phyloP scores from a whole-genome alignment of 1,139 yeast species.

The Geotrichum europaeum region DNA sequence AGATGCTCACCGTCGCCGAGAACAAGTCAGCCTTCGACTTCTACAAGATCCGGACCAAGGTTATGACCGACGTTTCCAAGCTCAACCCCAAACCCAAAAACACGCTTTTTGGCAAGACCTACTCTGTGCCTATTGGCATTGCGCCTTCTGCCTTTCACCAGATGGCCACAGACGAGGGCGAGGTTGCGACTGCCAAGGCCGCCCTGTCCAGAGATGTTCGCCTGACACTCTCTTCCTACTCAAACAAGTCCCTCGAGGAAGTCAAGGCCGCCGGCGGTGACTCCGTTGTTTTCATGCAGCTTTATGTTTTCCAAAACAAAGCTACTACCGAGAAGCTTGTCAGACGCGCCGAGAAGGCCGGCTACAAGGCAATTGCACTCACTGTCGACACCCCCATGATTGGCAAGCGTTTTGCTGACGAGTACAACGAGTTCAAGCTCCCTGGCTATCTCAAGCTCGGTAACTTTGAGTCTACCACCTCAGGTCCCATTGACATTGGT shows the following conservation, averaged over 20 bases:
- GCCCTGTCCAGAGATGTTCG: constrained; percentile 32
- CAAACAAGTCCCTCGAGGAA: constrained; percentile 30
- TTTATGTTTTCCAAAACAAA: constrained; percentile 43
- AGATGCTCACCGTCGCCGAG: constrained; percentile 33
- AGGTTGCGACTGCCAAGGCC: constrained; percentile 39
- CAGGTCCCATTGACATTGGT: constrained; percentile 31
- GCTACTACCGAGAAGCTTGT: constrained; percentile 44
- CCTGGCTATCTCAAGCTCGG: constrained; percentile 33
- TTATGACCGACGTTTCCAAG: constrained; percentile 40
- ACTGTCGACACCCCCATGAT: constrained; percentile 66
- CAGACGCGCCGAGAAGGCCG: constrained; percentile 46
- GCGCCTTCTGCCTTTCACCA: constrained; percentile 64
- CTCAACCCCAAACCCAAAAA: constrained; percentile 34
- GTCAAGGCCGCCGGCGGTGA: constrained; percentile 33
- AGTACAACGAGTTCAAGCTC: constrained; percentile 42
- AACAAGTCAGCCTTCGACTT: constrained; percentile 31
- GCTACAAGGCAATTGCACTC: constrained; percentile 53
- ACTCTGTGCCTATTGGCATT: constrained; percentile 52
- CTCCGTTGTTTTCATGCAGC: constrained; percentile 36
- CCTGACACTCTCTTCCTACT: constrained; percentile 35
- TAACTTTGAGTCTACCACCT: constrained; percentile 26
- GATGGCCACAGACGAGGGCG: constrained; percentile 62
- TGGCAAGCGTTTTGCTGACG: constrained; percentile 58
- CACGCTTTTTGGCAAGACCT: constrained; percentile 39
- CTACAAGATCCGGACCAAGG: constrained; percentile 41